Conservation (phyloP, 78 protist genomes). For the Dictyostelium intermedium region DNA sequence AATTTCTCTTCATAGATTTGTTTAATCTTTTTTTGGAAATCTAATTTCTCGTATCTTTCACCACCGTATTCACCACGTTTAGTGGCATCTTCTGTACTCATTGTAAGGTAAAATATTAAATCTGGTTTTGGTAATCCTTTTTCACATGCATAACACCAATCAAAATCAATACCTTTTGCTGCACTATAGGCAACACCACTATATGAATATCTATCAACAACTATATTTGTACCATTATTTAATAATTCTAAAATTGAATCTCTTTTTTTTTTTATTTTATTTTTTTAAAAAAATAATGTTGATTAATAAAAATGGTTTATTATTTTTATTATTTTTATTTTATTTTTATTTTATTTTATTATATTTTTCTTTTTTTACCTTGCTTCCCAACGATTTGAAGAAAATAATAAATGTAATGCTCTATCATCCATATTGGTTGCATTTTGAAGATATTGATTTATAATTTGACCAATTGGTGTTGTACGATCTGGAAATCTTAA, state of each 20-base stretch:
- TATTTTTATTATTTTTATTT: neutral
- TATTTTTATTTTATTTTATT: neutral
- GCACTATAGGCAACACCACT: conserved; percentile 95
- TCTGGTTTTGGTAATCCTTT: conserved; percentile 93
- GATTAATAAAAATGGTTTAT: neutral
- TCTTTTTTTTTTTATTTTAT: conserved; percentile 17
- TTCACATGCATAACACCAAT: conserved; percentile 92
- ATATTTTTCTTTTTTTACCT: neutral
- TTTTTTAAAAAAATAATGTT: neutral
- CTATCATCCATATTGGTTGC: conserved; percentile 84
- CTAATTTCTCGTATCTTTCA: conserved; percentile 89
- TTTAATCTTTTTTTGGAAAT: conserved; percentile 85
- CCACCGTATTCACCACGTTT: conserved; percentile 91
- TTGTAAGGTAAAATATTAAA: conserved; percentile 78
- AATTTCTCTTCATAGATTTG: conserved; percentile 42
- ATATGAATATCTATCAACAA: conserved; percentile 92
- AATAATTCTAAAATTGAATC: conserved; percentile 59
- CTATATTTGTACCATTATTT: conserved; percentile 76
- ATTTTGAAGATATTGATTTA: conserved; percentile 86
- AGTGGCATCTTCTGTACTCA: conserved; percentile 79
- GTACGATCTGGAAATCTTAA: conserved; percentile 85
- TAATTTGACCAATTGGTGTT: conserved; percentile 86
- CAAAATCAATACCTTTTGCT: conserved; percentile 91
- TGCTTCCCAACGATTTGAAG: conserved; percentile 94
- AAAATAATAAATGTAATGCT: conserved; percentile 91